phyloP scores from a whole-genome alignment of 495 filamentous ascomycete species.

The Parathielavia appendiculata region DNA sequence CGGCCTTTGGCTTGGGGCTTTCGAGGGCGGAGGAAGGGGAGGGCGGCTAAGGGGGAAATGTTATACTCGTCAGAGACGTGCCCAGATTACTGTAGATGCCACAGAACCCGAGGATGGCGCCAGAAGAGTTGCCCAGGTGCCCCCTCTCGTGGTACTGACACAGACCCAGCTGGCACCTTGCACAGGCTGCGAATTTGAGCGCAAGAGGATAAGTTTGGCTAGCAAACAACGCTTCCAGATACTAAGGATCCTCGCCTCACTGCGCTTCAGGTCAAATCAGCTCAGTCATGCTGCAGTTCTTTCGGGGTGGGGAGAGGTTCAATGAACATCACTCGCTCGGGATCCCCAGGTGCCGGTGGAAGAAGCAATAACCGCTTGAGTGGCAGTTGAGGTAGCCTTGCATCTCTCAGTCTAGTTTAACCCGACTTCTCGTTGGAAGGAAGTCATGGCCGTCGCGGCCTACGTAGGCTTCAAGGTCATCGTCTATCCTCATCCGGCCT shows the following conservation, averaged over 20 bases:
- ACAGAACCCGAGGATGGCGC: not conserved
- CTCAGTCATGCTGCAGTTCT: not conserved
- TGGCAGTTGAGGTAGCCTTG: not conserved
- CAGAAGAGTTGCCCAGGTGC: not conserved
- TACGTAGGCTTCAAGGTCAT: not conserved
- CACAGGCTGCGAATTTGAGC: not conserved
- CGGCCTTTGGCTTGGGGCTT: not conserved
- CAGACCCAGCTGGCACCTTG: not conserved
- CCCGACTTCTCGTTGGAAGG: not conserved
- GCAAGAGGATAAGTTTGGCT: not conserved
- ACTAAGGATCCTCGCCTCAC: not conserved
- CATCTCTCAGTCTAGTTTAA: not conserved
- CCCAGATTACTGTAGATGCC: not conserved
- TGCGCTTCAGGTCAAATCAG: not conserved
- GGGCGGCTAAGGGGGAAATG: not conserved
- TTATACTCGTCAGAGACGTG: not conserved
- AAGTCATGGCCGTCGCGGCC: slow-evolving; percentile 1
- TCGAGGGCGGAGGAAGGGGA: not conserved
- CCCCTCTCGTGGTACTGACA: not conserved
- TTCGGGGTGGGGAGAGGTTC: not conserved
- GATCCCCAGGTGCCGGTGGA: not conserved
- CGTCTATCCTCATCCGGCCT: not conserved
- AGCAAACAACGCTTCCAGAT: not conserved
- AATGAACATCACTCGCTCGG: not conserved
- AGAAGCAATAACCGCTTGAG: not conserved